A percentile compares a stretch with the other conserved stretches of the same genome.
Evolutionary conservation across 352 stramenopile genomes (phyloP).

Genomic region (Aphanomyces euteiches): DNA sequence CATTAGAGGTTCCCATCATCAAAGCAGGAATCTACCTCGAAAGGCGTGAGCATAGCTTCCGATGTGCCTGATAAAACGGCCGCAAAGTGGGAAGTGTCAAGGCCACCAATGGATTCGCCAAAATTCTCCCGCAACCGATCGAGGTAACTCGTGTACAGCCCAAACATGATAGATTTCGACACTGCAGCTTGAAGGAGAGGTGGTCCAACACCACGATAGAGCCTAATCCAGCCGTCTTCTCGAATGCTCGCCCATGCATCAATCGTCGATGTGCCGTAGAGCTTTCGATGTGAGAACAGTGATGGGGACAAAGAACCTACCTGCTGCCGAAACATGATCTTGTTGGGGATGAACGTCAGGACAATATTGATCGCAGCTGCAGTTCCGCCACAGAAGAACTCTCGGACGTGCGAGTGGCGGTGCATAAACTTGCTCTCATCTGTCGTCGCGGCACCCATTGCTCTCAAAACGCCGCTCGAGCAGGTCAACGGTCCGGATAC

Average conservation of each 20-base stretch:
- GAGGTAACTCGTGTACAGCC: conserved; percentile 85
- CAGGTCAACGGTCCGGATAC: neutral
- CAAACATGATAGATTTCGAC: conserved; percentile 89
- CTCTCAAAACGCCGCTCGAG: neutral
- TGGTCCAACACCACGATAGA: conserved; percentile 82
- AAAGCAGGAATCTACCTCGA: conserved; percentile 51
- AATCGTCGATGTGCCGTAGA: conserved; percentile 69
- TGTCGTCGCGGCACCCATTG: neutral
- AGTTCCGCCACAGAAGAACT: conserved; percentile 77
- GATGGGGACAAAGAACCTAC: conserved; percentile 36
- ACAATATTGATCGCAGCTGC: conserved; percentile 85
- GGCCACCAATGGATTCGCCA: conserved; percentile 41
- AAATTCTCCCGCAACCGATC: conserved; percentile 48
- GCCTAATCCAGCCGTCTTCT: conserved; percentile 53
- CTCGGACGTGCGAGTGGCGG: conserved; percentile 60
- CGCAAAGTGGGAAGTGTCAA: conserved; percentile 39
- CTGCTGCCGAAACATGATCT: conserved; percentile 90
- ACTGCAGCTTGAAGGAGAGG: conserved; percentile 79
- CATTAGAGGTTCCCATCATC: too few relatives aligned
- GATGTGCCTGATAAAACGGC: conserved; percentile 73
- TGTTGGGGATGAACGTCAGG: conserved; percentile 84
- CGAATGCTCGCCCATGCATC: conserved; percentile 69
- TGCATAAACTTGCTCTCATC: conserved; percentile 43
- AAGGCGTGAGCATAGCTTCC: conserved; percentile 76
- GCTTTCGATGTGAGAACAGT: conserved; percentile 36